Conservation (phyloP, 2,329 filamentous ascomycete species). For the Hortaea sp. region DNA sequence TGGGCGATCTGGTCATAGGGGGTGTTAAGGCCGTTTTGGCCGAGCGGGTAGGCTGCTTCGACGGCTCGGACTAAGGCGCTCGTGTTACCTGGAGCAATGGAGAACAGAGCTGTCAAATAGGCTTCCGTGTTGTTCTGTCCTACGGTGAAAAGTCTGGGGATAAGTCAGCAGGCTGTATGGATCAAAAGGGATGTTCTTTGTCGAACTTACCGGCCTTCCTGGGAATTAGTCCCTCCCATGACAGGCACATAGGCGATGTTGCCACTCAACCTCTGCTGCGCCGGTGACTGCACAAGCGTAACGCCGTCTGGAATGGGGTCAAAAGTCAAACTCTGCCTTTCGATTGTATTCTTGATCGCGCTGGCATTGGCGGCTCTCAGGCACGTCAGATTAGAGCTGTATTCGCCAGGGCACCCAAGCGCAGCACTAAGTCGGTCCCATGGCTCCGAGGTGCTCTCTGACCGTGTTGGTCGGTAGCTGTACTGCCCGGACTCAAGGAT, state of each 20-base stretch:
- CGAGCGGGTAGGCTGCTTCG: conserved; percentile 19
- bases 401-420: conserved; percentile 19
- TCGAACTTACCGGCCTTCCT: conserved; percentile 23
- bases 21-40: conserved; percentile 11
- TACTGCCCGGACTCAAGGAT: conserved; percentile 24
- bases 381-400: conserved; percentile 19
- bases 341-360: conserved; percentile 23
- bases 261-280: conserved; percentile 16
- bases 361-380: conserved; percentile 22
- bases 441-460: conserved; percentile 6
- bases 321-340: conserved; percentile 22
- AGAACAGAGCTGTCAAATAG: conserved; percentile 11
- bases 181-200: not conserved
- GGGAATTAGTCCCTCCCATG: conserved; percentile 24
- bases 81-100: conserved; percentile 6
- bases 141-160: conserved; percentile 19
- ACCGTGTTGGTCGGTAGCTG: conserved; percentile 14
- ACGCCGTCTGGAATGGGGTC: conserved; percentile 23
- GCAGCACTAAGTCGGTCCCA: conserved; percentile 18
- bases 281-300: conserved; percentile 21
- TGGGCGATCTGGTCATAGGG: conserved; percentile 17
- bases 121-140: conserved; percentile 16
- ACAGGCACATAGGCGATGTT: conserved; percentile 26
- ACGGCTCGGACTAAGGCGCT: conserved; percentile 14
- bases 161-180: not conserved